Percentiles rank a stretch among this genome's conserved stretches.
These are phyloP conservation scores for Kondoa subrosea DNA, from an alignment of 768 basidiomycete genomes.

Conservation along the genomic window DNA sequence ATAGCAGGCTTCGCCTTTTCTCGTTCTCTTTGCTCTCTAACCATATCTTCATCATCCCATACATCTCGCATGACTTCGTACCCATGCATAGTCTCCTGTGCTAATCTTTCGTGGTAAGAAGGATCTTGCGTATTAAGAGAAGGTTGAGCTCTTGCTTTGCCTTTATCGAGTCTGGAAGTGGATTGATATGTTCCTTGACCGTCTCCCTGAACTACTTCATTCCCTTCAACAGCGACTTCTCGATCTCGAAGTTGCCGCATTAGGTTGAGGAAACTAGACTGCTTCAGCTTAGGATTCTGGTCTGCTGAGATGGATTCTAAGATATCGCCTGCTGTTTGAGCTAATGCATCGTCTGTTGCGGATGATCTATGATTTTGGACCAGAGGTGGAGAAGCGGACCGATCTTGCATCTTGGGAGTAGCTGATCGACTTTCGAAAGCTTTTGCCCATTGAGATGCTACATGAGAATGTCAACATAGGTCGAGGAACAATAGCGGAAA, in stretches of 20 bases:
- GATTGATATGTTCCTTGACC: slow-evolving; percentile 28
- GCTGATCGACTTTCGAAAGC: slow-evolving; percentile 22
- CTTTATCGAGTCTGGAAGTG: not conserved
- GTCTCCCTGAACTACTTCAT: slow-evolving; percentile 46
- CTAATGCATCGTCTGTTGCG: slow-evolving; percentile 43
- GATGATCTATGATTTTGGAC: slow-evolving; percentile 7
- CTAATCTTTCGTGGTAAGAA: not conserved
- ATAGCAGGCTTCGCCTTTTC: not conserved
- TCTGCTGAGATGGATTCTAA: slow-evolving; percentile 46
- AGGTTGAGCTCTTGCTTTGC: not conserved
- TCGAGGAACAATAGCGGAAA: not conserved
- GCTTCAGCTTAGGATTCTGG: slow-evolving; percentile 65
- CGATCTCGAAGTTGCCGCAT: slow-evolving; percentile 74
- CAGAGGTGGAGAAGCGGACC: slow-evolving; percentile 2
- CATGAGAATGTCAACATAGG: not conserved
- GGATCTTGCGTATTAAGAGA: not conserved
- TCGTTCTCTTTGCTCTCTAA: slow-evolving; percentile 10
- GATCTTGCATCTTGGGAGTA: not conserved
- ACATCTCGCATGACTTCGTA: slow-evolving; percentile 18
- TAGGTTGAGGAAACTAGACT: slow-evolving; percentile 65
- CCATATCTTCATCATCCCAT: slow-evolving; percentile 27
- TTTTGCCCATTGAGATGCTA: slow-evolving; percentile 22
- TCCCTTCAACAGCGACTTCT: slow-evolving; percentile 57
- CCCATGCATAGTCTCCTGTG: not conserved
- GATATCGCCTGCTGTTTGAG: slow-evolving; percentile 59